A percentile compares a stretch with the other conserved stretches of the same genome.
phyloP scores from a whole-genome alignment of 805 yeast genomes.

The Candida caryicola region DNA sequence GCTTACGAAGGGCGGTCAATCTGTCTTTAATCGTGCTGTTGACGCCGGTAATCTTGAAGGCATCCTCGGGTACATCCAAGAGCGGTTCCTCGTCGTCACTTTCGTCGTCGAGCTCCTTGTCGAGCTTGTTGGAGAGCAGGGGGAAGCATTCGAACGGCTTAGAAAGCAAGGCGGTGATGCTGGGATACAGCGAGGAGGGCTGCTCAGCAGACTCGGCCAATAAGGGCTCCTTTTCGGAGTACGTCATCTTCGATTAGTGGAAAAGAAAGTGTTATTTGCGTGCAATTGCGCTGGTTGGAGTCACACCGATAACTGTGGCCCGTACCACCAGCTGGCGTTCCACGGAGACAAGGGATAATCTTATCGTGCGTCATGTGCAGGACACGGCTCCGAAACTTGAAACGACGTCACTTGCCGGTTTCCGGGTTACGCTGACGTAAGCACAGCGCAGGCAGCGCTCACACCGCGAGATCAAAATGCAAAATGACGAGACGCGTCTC shows the following conservation, averaged over 20 bases:
- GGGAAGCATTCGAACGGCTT: constrained; percentile 28
- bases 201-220: constrained; percentile 3
- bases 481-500: too few species aligned
- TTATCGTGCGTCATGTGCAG: too few species aligned
- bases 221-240: constrained; percentile 16
- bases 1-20: constrained; percentile 55
- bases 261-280: too few species aligned
- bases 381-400: too few species aligned
- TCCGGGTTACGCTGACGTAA: too few species aligned
- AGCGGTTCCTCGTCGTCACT: constrained; percentile 18
- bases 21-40: constrained; percentile 33
- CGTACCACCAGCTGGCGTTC: too few species aligned
- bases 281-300: too few species aligned
- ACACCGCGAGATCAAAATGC: too few species aligned
- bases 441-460: too few species aligned
- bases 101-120: constrained; percentile 8
- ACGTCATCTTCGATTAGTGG: not conserved
- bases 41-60: not conserved
- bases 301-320: too few species aligned
- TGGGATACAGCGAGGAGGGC: constrained; percentile 18
- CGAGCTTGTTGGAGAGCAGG: constrained; percentile 4
- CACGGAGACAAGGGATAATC: too few species aligned
- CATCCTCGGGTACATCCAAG: constrained; percentile 19
- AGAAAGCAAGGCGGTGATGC: constrained; percentile 17
- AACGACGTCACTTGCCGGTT: too few species aligned